Conservation (phyloP, 2,329 filamentous ascomycete genomes). For the Alternaria angustiovoidea region DNA sequence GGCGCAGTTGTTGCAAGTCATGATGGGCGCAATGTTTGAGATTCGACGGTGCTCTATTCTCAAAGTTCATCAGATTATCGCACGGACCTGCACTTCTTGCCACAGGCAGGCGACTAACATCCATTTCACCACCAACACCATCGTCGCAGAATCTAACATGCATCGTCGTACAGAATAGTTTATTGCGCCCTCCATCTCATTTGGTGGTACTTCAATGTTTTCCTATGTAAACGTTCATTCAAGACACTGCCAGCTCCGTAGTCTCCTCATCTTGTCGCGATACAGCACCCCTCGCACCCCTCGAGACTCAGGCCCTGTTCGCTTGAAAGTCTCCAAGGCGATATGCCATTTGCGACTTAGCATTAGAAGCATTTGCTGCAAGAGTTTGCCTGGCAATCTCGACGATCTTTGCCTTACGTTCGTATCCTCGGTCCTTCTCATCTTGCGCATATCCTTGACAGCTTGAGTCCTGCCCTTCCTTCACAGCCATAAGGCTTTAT, state of each 20-base stretch:
- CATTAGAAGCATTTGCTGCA: background rate
- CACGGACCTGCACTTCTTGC: constrained; percentile 21
- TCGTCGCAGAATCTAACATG: background rate
- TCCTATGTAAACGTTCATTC: background rate
- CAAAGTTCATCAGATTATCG: constrained; percentile 19
- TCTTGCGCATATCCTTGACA: background rate
- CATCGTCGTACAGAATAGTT: background rate
- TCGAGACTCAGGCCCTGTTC: background rate
- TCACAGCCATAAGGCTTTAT: background rate
- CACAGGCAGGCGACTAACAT: background rate
- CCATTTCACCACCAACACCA: background rate
- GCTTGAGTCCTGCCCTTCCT: background rate
- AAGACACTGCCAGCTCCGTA: background rate
- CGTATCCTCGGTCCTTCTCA: background rate
- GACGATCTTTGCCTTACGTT: background rate
- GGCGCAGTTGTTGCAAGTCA: constrained; percentile 42
- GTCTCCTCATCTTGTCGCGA: background rate
- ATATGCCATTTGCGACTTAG: background rate
- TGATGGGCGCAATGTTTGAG: constrained; percentile 16
- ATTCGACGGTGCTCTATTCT: constrained; percentile 3
- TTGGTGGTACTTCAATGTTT: background rate
- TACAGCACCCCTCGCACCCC: background rate
- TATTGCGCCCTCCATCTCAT: background rate
- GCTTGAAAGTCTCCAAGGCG: background rate
- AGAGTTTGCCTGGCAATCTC: background rate